These are phyloP conservation scores for Andrographis paniculata DNA, from an alignment of 305 asterid genomes.

Conservation along the genomic window DNA sequence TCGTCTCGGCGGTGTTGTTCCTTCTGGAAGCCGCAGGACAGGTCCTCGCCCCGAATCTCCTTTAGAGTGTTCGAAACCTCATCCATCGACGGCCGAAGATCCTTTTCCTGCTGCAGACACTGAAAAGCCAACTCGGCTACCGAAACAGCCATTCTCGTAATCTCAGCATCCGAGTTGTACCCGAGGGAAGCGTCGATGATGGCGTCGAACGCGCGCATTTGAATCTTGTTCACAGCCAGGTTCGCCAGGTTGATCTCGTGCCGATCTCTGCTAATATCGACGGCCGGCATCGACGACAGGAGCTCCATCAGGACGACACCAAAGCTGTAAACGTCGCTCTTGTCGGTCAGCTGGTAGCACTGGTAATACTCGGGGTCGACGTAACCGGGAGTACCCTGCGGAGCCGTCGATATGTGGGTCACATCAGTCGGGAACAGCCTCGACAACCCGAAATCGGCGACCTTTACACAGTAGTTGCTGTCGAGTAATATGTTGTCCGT, in stretches of 20 bases:
- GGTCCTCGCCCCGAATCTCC: too few species aligned
- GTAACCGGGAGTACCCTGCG: conserved; percentile 68
- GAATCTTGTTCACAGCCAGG: conserved; percentile 39
- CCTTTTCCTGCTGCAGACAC: conserved; percentile 48
- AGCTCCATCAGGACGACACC: conserved; percentile 62
- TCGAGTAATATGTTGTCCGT: conserved; percentile 56
- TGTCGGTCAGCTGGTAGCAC: conserved; percentile 40
- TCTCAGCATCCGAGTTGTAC: conserved; percentile 21
- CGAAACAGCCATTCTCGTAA: conserved; percentile 29
- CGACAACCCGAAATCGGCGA: conserved; percentile 73
- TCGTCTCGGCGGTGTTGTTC: too few species aligned
- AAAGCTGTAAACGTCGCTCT: conserved; percentile 63
- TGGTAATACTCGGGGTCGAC: conserved; percentile 57
- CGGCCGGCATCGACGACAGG: conserved; percentile 49
- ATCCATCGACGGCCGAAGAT: conserved; percentile 49
- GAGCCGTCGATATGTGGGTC: conserved; percentile 56
- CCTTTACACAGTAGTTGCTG: conserved; percentile 37
- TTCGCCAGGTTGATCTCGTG: conserved; percentile 52
- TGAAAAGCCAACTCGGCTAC: conserved; percentile 50
- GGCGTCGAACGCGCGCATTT: conserved; percentile 29
- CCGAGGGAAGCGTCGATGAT: conserved; percentile 37
- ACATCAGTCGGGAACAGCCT: conserved; percentile 27
- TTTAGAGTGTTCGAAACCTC: conserved; percentile 32
- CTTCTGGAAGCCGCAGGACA: too few species aligned
- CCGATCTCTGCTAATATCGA: conserved; percentile 36